Evolutionary conservation across 1,284 basidiomycete species (phyloP), one percentile per base, ranked within the genome.

Genomic region (Dichomitus squalens): DNA sequence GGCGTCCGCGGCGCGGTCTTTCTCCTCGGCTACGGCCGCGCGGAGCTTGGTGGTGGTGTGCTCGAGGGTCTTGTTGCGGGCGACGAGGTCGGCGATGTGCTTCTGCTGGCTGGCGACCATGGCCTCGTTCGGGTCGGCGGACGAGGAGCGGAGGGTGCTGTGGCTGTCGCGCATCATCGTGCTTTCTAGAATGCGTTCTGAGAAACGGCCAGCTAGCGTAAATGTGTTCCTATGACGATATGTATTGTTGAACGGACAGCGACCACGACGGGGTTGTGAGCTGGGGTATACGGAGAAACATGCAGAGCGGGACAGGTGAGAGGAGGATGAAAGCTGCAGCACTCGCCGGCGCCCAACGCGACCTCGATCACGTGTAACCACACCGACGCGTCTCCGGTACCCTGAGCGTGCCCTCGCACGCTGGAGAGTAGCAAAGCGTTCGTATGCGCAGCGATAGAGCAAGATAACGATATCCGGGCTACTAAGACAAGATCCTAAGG

Each of bases 11-110:
- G 75, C 71, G 53, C 79, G 80, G 14, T 71, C 67, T 52, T 76
- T 70, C 65, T 85, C 84, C 23, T 69, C 65, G 6, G 70, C 35
- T 9, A 70, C 41, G 7, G 68, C 65, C 6, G 65, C 60, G 27
- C 61, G 65, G 40, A 73, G 67, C 36, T 64, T 70, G 63, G 79
- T 79, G 67, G 79, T 78, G 1, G 78, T 79, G 58, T 85, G 79
- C 58, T 88, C 86, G 52, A 87, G 77, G 0, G 80, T 81, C 29
- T 82, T 81, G 68, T 83, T 87, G 59, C 82, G 77, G 61, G 85
- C 79, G 3, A 88, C 84, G 49, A 90, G 79, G 47, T 89, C 86
- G 52, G 84, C 79, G 53, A 90, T 87, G 65, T 88, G 87, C 5
- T 77, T 72, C 56, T 84, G 84, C 66, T 86, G 81, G 9, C 84